Evolutionary conservation across 2,329 filamentous ascomycete genomes (phyloP).

Genomic region (Cyphellophora europaea): DNA sequence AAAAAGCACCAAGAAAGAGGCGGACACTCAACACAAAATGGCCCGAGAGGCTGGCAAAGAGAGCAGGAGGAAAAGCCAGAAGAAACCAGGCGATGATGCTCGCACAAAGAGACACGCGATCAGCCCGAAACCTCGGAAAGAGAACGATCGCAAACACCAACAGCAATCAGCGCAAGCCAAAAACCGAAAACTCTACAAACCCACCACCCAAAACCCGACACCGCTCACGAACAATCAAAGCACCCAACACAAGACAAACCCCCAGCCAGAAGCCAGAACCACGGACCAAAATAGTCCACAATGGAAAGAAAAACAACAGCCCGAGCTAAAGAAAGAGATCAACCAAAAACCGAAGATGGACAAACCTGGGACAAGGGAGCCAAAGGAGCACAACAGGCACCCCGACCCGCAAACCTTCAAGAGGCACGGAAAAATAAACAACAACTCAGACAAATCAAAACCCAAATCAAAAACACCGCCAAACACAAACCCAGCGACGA

Average conservation of each 20-base stretch:
- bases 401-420: conserved; percentile 7
- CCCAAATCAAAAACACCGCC: conserved; percentile 2
- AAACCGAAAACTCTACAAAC: no score
- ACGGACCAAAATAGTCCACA: conserved; percentile 11
- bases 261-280: conserved; percentile 8
- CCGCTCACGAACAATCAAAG: conserved; percentile 8
- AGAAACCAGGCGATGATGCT: conserved; percentile 10
- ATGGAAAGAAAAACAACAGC: conserved; percentile 12
- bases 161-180: no score
- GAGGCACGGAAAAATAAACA: conserved; percentile 7
- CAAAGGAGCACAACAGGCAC: conserved; percentile 7
- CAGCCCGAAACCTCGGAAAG: conserved; percentile 5
- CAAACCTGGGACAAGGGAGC: conserved; percentile 10
- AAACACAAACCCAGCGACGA: neutral
- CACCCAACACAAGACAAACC: conserved; percentile 8
- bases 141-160: no score
- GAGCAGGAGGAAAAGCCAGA: conserved; percentile 6
- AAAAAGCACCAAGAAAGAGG: conserved; percentile 9
- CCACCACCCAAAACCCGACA: no score
- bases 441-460: conserved; percentile 21
- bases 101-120: conserved; percentile 6
- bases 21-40: conserved; percentile 10
- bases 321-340: conserved; percentile 5
- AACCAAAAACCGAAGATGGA: conserved; percentile 13
- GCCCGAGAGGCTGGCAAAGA: conserved; percentile 3